Evolutionary conservation across 1,284 basidiomycete genomes (phyloP), one percentile per base, ranked within the genome.

Genomic region (Golubevia sp.): DNA sequence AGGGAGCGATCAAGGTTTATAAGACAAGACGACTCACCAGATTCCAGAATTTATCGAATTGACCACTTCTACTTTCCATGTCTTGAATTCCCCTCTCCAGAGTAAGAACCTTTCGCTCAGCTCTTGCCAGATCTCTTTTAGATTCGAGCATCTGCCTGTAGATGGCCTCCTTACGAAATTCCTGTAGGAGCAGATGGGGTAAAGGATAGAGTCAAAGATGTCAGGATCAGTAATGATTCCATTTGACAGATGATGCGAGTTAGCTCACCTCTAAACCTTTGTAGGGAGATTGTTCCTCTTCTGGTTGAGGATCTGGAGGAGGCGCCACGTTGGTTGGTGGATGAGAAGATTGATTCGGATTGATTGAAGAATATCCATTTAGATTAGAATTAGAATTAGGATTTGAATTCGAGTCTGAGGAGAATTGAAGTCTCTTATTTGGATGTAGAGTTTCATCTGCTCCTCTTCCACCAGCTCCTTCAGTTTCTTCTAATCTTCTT

Each of bases 141-240:
- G 71, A 65, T 50, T 81, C 77, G 23, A 75, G 74, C 54, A 81
- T 52, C 52, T 67, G 59, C 30, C 78, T 73, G 49, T 74, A 81
- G 57, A 81, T 76, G 52, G 78, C 78, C 27, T 81, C 78, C 51
- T 81, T 81, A 30, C 78, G 61, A 55, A 71, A 81, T 2, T 69
- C 68, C 61, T 78, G 67, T 52, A 5, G 25, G 13, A 2, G 50
- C 7, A 11, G 13, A 52, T 11, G 25, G 50, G 5, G 50, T 11
- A 34, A 34, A 11, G 30, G 11, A 34, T 3, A 34, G 30, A 34
- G 8, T 64, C 61, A n/a, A n/a, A n/a, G n/a, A n/a, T n/a, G 8
- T 54, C 63, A 38, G 58, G 56, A 44, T 65, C 64, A 1, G 70
- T 61, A n/a, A 3, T 21, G 20, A 21, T 1, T 15, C 11, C 3